Percentiles rank a stretch among this genome's conserved stretches.
These are phyloP conservation scores for Aleurites moluccanus DNA, from an alignment of 441 rosid genomes.

Conservation along the genomic window DNA sequence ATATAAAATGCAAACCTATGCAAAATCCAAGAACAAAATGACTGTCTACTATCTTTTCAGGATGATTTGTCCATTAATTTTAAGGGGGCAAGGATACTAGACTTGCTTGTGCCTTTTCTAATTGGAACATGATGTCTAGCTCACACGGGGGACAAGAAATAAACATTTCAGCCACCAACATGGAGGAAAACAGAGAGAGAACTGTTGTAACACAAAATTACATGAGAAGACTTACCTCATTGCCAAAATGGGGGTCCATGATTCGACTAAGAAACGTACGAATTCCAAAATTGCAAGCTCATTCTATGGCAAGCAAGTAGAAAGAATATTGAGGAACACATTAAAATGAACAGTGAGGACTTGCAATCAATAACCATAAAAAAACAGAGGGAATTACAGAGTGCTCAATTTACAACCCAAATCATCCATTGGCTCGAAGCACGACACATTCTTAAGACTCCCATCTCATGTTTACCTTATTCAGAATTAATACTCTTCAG, in stretches of 20 bases:
- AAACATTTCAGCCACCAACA: slow-evolving; percentile 6
- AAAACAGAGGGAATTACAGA: background rate
- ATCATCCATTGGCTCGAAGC: background rate
- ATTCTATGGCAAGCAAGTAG: slow-evolving; percentile 44
- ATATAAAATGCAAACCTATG: background rate
- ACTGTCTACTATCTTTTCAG: slow-evolving; percentile 17
- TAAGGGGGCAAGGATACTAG: slow-evolving; percentile 69
- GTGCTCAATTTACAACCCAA: background rate
- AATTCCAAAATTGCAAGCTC: slow-evolving; percentile 95
- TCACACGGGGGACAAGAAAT: slow-evolving; percentile 54
- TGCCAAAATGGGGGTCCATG: slow-evolving; percentile 91
- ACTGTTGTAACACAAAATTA: background rate
- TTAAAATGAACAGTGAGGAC: background rate
- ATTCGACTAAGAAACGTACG: slow-evolving; percentile 92
- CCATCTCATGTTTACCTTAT: too few species aligned
- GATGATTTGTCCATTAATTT: slow-evolving; percentile 80
- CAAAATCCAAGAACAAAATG: background rate
- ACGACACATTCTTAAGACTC: background rate
- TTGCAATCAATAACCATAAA: background rate
- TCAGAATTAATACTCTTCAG: too few species aligned
- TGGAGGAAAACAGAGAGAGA: background rate
- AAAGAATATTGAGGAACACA: background rate
- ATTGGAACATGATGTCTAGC: slow-evolving; percentile 94
- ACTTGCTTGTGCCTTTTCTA: slow-evolving; percentile 95
- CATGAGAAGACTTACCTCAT: slow-evolving; percentile 53